These are phyloP conservation scores for Cryphonectria nitschkei DNA, from an alignment of 2,329 filamentous ascomycete species.

Conservation along the genomic window DNA sequence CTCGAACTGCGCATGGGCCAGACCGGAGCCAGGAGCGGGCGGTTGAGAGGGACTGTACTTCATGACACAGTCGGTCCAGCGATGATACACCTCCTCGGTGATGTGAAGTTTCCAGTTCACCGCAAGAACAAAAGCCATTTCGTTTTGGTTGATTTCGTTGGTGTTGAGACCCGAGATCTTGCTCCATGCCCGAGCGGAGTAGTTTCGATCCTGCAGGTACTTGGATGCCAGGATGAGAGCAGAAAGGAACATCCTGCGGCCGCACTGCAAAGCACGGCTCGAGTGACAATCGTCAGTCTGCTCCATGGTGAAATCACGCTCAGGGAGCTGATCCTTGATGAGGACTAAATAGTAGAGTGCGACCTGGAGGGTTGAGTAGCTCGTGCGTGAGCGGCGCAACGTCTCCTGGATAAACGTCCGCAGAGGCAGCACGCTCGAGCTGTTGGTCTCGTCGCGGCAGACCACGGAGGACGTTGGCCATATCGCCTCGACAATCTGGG, in stretches of 20 bases:
- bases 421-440: slow-evolving; percentile 81
- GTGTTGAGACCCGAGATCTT: slow-evolving; percentile 98
- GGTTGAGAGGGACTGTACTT: slow-evolving; percentile 74
- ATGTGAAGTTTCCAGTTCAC: slow-evolving; percentile 97
- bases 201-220: slow-evolving; percentile 97
- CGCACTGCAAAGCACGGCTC: slow-evolving; percentile 86
- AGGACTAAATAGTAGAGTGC: slow-evolving; percentile 95
- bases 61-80: slow-evolving; percentile 91
- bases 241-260: slow-evolving; percentile 94
- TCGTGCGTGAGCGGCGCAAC: slow-evolving; percentile 88
- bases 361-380: slow-evolving; percentile 96
- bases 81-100: slow-evolving; percentile 82
- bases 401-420: slow-evolving; percentile 98
- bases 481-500: slow-evolving; percentile 95
- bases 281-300: slow-evolving; percentile 74
- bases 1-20: slow-evolving; percentile 39
- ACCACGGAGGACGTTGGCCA: slow-evolving; percentile 89
- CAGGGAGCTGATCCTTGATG: slow-evolving; percentile 87
- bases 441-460: slow-evolving; percentile 72
- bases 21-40: slow-evolving; percentile 50
- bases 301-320: slow-evolving; percentile 83
- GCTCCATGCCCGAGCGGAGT: slow-evolving; percentile 96
- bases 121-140: slow-evolving; percentile 86
- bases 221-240: slow-evolving; percentile 96
- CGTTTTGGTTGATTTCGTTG: slow-evolving; percentile 94